phyloP scores from a whole-genome alignment of 352 stramenopile genomes.

The Thalassiosira gravida region DNA sequence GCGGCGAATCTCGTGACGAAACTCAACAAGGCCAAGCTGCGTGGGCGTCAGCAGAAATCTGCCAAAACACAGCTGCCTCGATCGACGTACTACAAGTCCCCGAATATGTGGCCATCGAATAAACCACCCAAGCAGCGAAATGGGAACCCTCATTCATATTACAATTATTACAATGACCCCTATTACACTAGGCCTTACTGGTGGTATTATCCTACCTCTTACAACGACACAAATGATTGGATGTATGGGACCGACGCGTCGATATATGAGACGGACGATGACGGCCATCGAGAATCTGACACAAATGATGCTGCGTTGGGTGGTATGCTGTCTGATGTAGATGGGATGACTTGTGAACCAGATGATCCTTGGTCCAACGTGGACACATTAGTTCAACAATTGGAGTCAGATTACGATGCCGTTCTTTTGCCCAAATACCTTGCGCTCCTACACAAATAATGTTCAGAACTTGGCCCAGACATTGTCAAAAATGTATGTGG shows the following conservation, averaged over 20 bases:
- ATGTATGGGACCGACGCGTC: neutral
- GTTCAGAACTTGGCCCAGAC: constrained; percentile 28
- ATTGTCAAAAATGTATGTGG: constrained; percentile 13
- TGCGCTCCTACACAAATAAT: constrained; percentile 18
- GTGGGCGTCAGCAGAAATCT: constrained; percentile 31
- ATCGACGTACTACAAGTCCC: constrained; percentile 23
- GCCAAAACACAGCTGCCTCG: constrained; percentile 26
- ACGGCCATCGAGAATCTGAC: neutral
- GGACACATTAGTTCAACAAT: constrained; percentile 3
- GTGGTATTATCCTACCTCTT: constrained; percentile 17
- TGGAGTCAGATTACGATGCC: neutral
- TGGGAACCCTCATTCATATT: constrained; percentile 12
- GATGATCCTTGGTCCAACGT: constrained; percentile 16
- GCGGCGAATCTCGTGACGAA: constrained; percentile 17
- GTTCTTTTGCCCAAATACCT: constrained; percentile 8
- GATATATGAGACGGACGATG: neutral
- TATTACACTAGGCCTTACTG: constrained; percentile 15
- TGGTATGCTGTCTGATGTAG: neutral
- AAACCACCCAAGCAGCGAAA: neutral
- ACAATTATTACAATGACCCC: constrained; percentile 31
- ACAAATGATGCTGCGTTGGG: neutral
- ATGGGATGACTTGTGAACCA: neutral
- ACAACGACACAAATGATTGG: neutral
- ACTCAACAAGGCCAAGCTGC: constrained; percentile 25
- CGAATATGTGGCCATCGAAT: constrained; percentile 27